Conservation (phyloP, 2,329 filamentous ascomycete species). For the Hypoxylon sp. region DNA sequence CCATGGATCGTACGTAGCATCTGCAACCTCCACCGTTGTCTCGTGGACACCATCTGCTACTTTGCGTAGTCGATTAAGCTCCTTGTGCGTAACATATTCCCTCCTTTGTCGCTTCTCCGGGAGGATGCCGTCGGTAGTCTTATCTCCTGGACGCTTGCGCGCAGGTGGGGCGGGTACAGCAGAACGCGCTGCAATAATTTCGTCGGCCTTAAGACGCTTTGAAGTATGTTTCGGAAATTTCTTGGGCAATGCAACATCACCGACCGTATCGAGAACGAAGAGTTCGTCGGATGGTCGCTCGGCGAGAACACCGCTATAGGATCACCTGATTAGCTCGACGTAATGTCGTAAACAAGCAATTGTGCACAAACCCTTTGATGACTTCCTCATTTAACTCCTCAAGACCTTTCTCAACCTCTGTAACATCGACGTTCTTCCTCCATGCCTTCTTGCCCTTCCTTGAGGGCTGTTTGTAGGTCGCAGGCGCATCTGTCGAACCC, state of each 20-base stretch:
- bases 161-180: constrained; percentile 83
- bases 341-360: not conserved
- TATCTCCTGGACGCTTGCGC: constrained; percentile 81
- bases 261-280: constrained; percentile 84
- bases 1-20: constrained; percentile 87
- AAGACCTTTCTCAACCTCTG: constrained; percentile 86
- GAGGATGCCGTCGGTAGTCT: constrained; percentile 80
- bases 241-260: constrained; percentile 76
- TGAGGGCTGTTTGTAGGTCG: constrained; percentile 88
- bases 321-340: constrained; percentile 29
- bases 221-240: constrained; percentile 76
- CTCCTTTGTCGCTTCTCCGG: constrained; percentile 82
- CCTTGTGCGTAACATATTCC: constrained; percentile 87
- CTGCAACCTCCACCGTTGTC: constrained; percentile 68
- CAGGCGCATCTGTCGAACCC: constrained; percentile 73
- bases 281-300: constrained; percentile 88
- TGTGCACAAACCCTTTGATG: constrained; percentile 79
- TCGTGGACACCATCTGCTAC: constrained; percentile 82
- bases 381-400: constrained; percentile 90
- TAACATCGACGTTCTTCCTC: constrained; percentile 97
- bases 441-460: constrained; percentile 99
- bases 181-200: constrained; percentile 90
- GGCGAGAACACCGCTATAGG: constrained; percentile 81
- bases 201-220: constrained; percentile 89
- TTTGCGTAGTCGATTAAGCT: constrained; percentile 82